Conservation (phyloP, 257 asterid species). For the Solanum lignicaule region DNA sequence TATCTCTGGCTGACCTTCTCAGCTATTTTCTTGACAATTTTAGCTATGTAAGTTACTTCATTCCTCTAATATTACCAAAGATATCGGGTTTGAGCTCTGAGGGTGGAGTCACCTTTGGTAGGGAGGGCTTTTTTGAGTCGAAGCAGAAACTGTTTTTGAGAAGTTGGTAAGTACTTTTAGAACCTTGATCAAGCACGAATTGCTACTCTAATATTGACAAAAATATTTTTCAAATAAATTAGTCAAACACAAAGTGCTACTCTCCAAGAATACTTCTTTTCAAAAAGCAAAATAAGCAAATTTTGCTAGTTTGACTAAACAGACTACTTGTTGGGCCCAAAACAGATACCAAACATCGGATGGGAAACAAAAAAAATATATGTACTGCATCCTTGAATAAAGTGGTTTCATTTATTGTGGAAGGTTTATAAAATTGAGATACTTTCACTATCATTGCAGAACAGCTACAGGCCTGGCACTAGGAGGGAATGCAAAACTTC, state of each 20-base stretch:
- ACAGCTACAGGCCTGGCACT: conserved; percentile 57
- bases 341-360: neutral
- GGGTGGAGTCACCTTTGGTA: neutral
- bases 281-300: neutral
- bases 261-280: neutral
- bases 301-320: neutral
- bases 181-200: neutral
- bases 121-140: neutral
- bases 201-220: neutral
- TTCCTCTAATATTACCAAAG: neutral
- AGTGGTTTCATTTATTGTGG: neutral
- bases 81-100: neutral
- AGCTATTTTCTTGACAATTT: conserved; percentile 40
- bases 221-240: neutral
- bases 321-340: neutral
- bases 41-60: conserved; percentile 43
- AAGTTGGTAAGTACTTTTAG: neutral
- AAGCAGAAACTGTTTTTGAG: neutral
- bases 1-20: conserved; percentile 33
- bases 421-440: neutral
- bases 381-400: neutral
- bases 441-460: conserved; percentile 19
- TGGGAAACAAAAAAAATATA: neutral
- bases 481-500: conserved; percentile 63
- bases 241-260: neutral